Conservation (phyloP, 2,329 filamentous ascomycete species). For the Diplodia corticola region DNA sequence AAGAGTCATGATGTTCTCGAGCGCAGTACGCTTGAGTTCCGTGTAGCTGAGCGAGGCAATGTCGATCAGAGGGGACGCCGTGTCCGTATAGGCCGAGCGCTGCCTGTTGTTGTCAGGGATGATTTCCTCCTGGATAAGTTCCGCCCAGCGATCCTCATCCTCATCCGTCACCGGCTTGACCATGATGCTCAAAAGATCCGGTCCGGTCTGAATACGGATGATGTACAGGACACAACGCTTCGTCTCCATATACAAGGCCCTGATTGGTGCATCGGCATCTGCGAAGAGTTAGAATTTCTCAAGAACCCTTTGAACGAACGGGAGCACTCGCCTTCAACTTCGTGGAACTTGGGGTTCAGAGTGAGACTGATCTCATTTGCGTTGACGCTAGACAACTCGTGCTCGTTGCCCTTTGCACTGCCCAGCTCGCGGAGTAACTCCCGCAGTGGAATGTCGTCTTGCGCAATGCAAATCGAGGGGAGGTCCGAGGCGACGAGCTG, state of each 20-base stretch:
- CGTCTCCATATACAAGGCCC: constrained; percentile 95
- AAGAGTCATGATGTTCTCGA: constrained; percentile 90
- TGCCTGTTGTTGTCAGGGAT: constrained; percentile 56
- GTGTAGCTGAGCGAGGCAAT: constrained; percentile 87
- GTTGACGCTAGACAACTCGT: constrained; percentile 82
- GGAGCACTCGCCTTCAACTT: constrained; percentile 64
- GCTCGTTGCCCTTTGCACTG: constrained; percentile 95
- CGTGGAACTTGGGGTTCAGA: constrained; percentile 83
- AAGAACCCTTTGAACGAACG: background rate
- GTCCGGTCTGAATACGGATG: constrained; percentile 89
- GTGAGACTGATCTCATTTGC: constrained; percentile 90
- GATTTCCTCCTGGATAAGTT: constrained; percentile 80
- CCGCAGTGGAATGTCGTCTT: constrained; percentile 77
- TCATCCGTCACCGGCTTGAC: constrained; percentile 84
- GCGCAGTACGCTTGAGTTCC: constrained; percentile 86
- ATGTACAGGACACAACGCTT: constrained; percentile 97
- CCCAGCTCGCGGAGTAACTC: constrained; percentile 93
- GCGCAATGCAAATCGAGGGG: constrained; percentile 70
- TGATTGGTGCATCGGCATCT: constrained; percentile 90
- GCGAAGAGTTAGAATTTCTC: constrained; percentile 30
- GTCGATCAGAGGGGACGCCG: constrained; percentile 66
- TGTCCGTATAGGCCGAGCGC: constrained; percentile 71
- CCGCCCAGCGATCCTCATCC: constrained; percentile 86
- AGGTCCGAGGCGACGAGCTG: constrained; percentile 81
- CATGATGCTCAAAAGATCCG: constrained; percentile 92